Conservation (phyloP, 345 rosid genomes). For the Euphorbia peplus region DNA sequence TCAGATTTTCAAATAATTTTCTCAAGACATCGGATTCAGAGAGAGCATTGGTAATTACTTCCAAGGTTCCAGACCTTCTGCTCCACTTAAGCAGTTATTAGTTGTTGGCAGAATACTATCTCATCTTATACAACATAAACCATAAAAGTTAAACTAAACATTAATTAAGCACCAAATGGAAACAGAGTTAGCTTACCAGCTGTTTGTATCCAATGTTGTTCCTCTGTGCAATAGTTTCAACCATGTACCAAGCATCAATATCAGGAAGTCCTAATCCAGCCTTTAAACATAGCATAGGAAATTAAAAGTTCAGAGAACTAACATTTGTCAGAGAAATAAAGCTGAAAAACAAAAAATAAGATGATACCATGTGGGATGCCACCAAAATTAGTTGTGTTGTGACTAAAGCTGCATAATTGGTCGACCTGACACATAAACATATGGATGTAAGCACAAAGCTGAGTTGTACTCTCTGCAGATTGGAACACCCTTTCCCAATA, state of each 20-base stretch:
- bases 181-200: slow-evolving; percentile 50
- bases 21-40: neutral
- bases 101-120: neutral
- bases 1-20: neutral
- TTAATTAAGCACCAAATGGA: slow-evolving; percentile 1
- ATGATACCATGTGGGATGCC: slow-evolving; percentile 85
- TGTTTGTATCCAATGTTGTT: slow-evolving; percentile 82
- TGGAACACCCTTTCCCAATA: neutral
- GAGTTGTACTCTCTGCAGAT: slow-evolving; percentile 3
- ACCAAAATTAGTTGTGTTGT: slow-evolving; percentile 74
- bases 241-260: slow-evolving; percentile 86
- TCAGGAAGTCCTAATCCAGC: slow-evolving; percentile 96
- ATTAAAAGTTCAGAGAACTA: slow-evolving; percentile 6
- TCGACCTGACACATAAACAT: slow-evolving; percentile 44
- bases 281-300: slow-evolving; percentile 35
- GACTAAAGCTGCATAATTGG: slow-evolving; percentile 81
- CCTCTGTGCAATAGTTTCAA: slow-evolving; percentile 89
- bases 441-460: slow-evolving; percentile 1
- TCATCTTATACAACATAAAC: neutral
- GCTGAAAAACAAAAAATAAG: slow-evolving; percentile 21
- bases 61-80: neutral
- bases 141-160: slow-evolving; percentile 5
- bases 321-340: slow-evolving; percentile 1
- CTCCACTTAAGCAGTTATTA: neutral
- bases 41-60: neutral